These are phyloP conservation scores for Ophiostoma novo-ulmi DNA, from an alignment of 2,329 filamentous ascomycete genomes.

Conservation along the genomic window DNA sequence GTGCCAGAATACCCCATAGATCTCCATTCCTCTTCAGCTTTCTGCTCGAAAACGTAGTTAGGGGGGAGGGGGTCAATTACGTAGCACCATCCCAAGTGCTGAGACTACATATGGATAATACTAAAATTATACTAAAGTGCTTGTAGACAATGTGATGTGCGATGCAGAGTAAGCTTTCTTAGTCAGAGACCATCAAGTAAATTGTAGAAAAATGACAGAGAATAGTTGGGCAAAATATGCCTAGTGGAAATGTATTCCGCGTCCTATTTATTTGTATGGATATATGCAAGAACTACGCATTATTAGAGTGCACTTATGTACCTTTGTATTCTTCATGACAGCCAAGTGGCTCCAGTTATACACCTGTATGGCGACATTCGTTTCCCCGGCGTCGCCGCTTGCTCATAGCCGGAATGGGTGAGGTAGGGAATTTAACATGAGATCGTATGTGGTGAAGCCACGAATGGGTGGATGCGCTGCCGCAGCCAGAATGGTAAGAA, in stretches of 20 bases:
- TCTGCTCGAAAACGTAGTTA: neutral
- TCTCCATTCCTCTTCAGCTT: conserved; percentile 1
- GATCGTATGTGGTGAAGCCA: neutral
- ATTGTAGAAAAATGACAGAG: neutral
- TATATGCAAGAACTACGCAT: no score
- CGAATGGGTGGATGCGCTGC: neutral
- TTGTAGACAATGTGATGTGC: neutral
- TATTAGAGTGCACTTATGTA: neutral
- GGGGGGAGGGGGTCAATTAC: conserved; percentile 8
- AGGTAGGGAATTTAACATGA: neutral
- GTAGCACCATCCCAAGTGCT: conserved; percentile 7
- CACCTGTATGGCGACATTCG: conserved; percentile 1
- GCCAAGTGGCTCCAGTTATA: neutral
- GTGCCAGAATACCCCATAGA: neutral
- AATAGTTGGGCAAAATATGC: neutral
- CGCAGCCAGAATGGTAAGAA: neutral
- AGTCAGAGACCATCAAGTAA: neutral
- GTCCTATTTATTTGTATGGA: conserved; percentile 1
- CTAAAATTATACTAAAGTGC: neutral
- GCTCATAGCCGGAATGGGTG: neutral
- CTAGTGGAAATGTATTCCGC: conserved; percentile 4
- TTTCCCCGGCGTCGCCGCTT: conserved; percentile 5
- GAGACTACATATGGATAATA: neutral
- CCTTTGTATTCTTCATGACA: neutral
- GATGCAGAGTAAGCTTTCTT: neutral